Evolutionary conservation across 768 basidiomycete species (phyloP), one percentile per base, ranked within the genome.

Genomic region (Boletus pseudo-olivaceus): DNA sequence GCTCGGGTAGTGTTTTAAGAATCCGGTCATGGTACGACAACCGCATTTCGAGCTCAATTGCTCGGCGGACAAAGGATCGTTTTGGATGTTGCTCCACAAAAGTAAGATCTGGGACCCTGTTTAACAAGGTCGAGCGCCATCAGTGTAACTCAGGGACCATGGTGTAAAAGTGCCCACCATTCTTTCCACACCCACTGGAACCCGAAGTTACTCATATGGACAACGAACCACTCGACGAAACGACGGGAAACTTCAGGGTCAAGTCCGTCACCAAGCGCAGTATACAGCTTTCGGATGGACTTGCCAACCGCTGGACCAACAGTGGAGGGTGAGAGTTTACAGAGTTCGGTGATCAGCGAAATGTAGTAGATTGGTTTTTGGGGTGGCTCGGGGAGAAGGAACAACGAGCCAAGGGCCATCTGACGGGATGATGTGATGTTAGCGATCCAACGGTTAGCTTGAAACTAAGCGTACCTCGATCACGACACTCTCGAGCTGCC

Each of bases 101-200:
- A 1, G 79, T 69, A 30, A 98, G 75, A 73, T 98, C 97, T 2
- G 88, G 85, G 14, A 93, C 75, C 96, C 96, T 98, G 49, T 62
- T 49, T 17, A 20, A 47, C 23, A 29, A 34, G 6, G 15, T 43
- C n/a, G 2, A n/a, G 26, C 20, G 37, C 56, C 14, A 32, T 53
- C 47, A 45, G 45, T 9, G 46, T 6, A 48, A 34, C 10, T 15
- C 42, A 51, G 12, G 29, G 9, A 51, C 5, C 14, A 33, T 11
- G 27, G 51, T 1, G 19, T 14, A 2, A 37, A 42, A 34, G 26
- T 15, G 6, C 85, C 42, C 48, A 94, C 96, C 97, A 99, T 79
- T 98, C 97, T 65, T 93, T 95, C 97, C 97, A 99, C 14, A 97
- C 93, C 97, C 97, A 98, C 63, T 88, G 85, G 73, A 98, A 99